A percentile compares a stretch with the other conserved stretches of the same genome.
These are phyloP conservation scores for Aechmea fasciata DNA, from an alignment of 176 grass and related monocot species.

Conservation along the genomic window DNA sequence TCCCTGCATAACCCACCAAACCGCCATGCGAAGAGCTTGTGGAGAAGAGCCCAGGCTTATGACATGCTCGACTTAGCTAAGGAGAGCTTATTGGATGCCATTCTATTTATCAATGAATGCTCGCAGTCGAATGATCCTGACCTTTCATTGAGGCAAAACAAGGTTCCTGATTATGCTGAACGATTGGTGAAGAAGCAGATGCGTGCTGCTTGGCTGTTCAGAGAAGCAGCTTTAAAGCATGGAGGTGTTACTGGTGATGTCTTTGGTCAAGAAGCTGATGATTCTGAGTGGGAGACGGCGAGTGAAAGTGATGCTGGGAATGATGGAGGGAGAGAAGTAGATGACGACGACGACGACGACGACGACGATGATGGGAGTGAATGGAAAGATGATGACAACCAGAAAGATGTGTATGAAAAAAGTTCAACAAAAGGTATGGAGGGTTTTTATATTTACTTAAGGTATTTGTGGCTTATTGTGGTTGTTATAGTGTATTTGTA, in stretches of 20 bases:
- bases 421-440: conserved; percentile 37
- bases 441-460: background rate
- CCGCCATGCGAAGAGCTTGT: conserved; percentile 91
- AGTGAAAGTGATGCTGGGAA: conserved; percentile 69
- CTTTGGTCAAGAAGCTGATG: conserved; percentile 80
- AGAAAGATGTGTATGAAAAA: conserved; percentile 49
- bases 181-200: conserved; percentile 94
- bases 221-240: conserved; percentile 85
- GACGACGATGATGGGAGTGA: conserved; percentile 22
- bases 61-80: conserved; percentile 97
- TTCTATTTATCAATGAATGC: conserved; percentile 94
- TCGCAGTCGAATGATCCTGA: conserved; percentile 84
- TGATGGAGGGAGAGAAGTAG: conserved; percentile 46
- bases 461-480: background rate
- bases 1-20: conserved; percentile 82
- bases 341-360: conserved; percentile 26
- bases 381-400: conserved; percentile 52
- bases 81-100: conserved; percentile 94
- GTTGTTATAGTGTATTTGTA: background rate
- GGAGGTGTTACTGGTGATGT: conserved; percentile 63
- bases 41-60: conserved; percentile 98
- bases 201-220: conserved; percentile 91
- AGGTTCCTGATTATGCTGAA: conserved; percentile 99
- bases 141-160: conserved; percentile 82
- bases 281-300: conserved; percentile 90